Base-by-base conservation (phyloP, 352 stramenopile species). In the Aphanomyces stellatus region DNA sequence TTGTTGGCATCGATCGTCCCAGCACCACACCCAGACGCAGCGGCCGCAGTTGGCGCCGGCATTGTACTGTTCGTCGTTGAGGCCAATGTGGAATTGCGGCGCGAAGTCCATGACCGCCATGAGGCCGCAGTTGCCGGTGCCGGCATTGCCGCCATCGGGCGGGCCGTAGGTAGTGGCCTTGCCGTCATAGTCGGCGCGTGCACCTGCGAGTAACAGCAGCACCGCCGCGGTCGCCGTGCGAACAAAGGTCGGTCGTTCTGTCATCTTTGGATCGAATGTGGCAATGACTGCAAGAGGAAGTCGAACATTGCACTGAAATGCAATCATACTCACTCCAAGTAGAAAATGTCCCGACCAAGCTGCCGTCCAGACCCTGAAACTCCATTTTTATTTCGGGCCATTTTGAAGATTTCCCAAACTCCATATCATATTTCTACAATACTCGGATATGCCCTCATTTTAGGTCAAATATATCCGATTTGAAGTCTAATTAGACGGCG, bases 51-150 rank as follows among this genome's bases (percentile, higher is more conserved):
- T 76, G 7, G 74, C 73, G 19, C 77, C 82, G 27, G 76, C 70
- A 60, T 72, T 79, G 67, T 74, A 87, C 59, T 87, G 75, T 1
- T 51, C 69, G 22, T 80, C 31, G 74, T 87, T 87, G 33, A 87
- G 63, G 10, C 77, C 77, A 0, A 59, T 25, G 24, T 59, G 51
- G 51, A 40, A 59, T 19, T 15, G 10, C 10, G 19, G 51, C 15
- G 51, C 5, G 4, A 30, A 34, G 6, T n/a, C 17, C 7, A 40
- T 10, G 31, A 8, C 27, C 8, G 11, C 31, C 51, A 59, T 59
- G 27, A 59, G 31, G 15, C 17, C 24, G 28, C 13, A 59, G 17
- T 27, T 30, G 51, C 51, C 25, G 11, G 19, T 28, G 49, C 71
- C 64, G 70, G 76, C 8, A 28, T 55, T 28, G 49, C 71, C 64